Percentiles rank a stretch among this genome's conserved stretches.
Conservation (phyloP, 345 rosid genomes). For the Durio zibethinus region DNA sequence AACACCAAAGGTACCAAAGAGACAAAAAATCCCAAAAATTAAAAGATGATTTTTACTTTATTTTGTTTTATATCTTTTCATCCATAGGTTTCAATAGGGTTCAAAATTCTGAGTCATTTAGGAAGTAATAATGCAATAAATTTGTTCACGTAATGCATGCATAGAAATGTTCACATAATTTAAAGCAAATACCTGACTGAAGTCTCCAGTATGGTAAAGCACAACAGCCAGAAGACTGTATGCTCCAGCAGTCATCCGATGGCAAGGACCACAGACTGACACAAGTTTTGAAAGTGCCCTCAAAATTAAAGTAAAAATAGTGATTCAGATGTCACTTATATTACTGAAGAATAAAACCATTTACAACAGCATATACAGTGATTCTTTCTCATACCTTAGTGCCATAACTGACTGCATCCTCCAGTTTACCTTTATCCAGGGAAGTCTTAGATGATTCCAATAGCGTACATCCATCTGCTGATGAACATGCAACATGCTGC, state of each 20-base stretch:
- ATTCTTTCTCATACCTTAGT: constrained; percentile 55
- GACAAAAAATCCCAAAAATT: not conserved
- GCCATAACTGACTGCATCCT: constrained; percentile 90
- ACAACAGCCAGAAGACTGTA: constrained; percentile 97
- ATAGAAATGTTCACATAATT: not conserved
- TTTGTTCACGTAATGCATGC: not conserved
- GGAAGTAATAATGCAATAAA: not conserved
- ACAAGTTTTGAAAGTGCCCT: constrained; percentile 92
- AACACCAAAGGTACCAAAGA: not conserved
- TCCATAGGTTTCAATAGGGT: not conserved
- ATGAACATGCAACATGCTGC: constrained; percentile 91
- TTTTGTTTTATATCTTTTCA: not conserved
- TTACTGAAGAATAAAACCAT: constrained; percentile 10
- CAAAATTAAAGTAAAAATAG: constrained; percentile 30
- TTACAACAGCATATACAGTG: not conserved
- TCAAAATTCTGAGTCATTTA: not conserved
- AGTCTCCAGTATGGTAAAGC: constrained; percentile 96
- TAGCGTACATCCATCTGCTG: constrained; percentile 93
- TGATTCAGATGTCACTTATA: constrained; percentile 5
- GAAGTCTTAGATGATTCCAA: constrained; percentile 95
- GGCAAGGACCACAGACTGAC: constrained; percentile 95
- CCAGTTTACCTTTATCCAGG: constrained; percentile 94
- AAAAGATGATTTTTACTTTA: not conserved
- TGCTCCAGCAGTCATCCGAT: constrained; percentile 97
- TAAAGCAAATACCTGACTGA: constrained; percentile 72